Percentiles rank a stretch among this genome's conserved stretches.
phyloP scores from a whole-genome alignment of 139 green algal genomes.

The Edaphochlamys debaryana region DNA sequence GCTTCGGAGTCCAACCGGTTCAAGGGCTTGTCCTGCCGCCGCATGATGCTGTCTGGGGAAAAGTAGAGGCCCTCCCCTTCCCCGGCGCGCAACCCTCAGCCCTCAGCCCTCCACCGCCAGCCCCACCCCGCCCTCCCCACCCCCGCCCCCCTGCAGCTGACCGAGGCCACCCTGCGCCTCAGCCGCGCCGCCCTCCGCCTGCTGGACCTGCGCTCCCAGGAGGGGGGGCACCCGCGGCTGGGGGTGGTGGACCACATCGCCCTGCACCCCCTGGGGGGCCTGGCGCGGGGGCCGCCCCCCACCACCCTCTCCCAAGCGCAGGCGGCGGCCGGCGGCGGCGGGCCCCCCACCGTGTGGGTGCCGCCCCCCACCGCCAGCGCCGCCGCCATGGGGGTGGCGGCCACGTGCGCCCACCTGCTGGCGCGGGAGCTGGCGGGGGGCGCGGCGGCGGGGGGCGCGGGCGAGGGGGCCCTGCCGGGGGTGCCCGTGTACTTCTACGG shows the following conservation, averaged over 20 bases:
- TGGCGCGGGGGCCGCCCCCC: constrained; percentile 7
- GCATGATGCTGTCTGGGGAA: background rate
- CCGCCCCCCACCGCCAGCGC: background rate
- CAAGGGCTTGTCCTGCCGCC: background rate
- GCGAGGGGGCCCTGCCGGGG: background rate
- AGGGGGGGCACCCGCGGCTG: constrained; percentile 78
- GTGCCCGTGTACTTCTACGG: constrained; percentile 81
- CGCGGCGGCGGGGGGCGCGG: background rate
- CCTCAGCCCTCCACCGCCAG: background rate
- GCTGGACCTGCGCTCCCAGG: constrained; percentile 73
- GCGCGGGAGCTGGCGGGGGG: background rate
- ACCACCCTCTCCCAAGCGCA: background rate
- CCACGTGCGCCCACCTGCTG: constrained; percentile 6
- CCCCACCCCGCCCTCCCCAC: background rate
- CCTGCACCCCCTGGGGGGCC: constrained; percentile 69
- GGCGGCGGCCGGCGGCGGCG: background rate
- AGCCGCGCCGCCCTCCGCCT: constrained; percentile 55
- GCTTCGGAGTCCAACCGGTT: too few relatives aligned
- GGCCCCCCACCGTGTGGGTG: constrained; percentile 3
- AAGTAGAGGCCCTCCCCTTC: background rate
- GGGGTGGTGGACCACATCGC: constrained; percentile 84
- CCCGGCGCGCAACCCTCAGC: background rate
- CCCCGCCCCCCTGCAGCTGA: constrained; percentile 46
- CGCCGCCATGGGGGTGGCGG: background rate
- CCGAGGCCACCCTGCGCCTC: constrained; percentile 44